phyloP scores from a whole-genome alignment of 768 basidiomycete species.

The Serendipita indica region DNA sequence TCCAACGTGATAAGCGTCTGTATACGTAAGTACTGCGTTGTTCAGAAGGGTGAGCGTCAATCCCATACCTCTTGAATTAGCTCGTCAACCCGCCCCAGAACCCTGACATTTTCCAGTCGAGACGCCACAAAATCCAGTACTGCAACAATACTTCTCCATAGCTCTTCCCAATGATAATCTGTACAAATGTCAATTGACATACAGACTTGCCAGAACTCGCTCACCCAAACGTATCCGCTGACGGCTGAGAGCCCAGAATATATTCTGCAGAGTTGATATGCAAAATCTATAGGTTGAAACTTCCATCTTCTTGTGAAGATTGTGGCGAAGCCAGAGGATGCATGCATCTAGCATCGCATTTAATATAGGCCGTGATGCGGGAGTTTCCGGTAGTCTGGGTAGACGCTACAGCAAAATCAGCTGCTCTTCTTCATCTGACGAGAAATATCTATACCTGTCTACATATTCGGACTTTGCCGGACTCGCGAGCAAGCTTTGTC shows the following conservation, averaged over 20 bases:
- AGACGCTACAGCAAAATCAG: slow-evolving; percentile 26
- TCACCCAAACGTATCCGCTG: slow-evolving; percentile 40
- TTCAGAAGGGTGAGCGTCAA: neutral
- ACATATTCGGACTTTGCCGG: slow-evolving; percentile 35
- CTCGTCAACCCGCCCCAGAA: slow-evolving; percentile 38
- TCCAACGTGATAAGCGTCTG: slow-evolving; percentile 43
- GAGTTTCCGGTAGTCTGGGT: slow-evolving; percentile 34
- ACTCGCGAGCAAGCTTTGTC: slow-evolving; percentile 31
- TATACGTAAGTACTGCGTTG: neutral
- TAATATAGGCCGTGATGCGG: slow-evolving; percentile 30
- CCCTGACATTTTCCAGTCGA: slow-evolving; percentile 29
- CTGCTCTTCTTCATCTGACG: neutral
- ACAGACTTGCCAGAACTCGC: slow-evolving; percentile 16
- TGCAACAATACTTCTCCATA: slow-evolving; percentile 44
- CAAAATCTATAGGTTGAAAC: slow-evolving; percentile 45
- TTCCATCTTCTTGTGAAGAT: slow-evolving; percentile 47
- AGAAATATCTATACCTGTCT: slow-evolving; percentile 35
- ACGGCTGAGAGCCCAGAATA: slow-evolving; percentile 43
- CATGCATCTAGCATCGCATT: slow-evolving; percentile 55
- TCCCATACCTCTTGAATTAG: slow-evolving; percentile 38
- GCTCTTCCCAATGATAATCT: slow-evolving; percentile 54
- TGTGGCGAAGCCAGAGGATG: slow-evolving; percentile 55
- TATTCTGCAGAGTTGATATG: slow-evolving; percentile 37
- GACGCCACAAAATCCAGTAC: slow-evolving; percentile 40
- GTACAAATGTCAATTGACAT: neutral